These are phyloP conservation scores for Phytophthora pisi DNA, from an alignment of 352 stramenopile genomes.

Conservation along the genomic window DNA sequence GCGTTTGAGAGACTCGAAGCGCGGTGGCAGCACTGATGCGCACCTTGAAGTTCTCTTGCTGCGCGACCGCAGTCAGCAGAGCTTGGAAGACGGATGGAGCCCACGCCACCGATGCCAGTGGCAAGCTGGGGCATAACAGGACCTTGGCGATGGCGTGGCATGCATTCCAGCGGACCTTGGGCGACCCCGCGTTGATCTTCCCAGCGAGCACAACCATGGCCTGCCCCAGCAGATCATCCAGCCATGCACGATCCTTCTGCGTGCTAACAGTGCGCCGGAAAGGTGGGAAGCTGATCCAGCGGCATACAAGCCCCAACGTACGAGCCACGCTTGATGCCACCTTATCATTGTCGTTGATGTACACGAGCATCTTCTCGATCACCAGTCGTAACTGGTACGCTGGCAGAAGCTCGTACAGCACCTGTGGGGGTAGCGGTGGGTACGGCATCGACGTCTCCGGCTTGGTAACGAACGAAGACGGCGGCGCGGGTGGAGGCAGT, in stretches of 20 bases:
- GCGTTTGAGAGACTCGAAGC: conserved; percentile 69
- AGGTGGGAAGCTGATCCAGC: conserved; percentile 78
- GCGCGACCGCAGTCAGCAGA: conserved; percentile 71
- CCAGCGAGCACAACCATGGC: conserved; percentile 71
- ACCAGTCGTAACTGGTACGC: conserved; percentile 66
- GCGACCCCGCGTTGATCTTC: conserved; percentile 82
- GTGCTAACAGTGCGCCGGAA: conserved; percentile 51
- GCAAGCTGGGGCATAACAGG: conserved; percentile 76
- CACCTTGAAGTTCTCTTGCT: conserved; percentile 92
- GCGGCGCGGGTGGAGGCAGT: conserved; percentile 13
- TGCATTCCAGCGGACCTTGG: conserved; percentile 89
- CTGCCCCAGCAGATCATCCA: conserved; percentile 69
- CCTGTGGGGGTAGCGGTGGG: conserved; percentile 18
- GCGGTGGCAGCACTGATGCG: conserved; percentile 85
- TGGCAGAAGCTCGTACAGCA: conserved; percentile 75
- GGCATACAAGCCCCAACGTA: conserved; percentile 79
- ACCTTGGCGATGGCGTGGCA: conserved; percentile 90
- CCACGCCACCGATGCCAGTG: conserved; percentile 78
- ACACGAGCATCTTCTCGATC: conserved; percentile 86
- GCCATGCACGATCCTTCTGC: conserved; percentile 28
- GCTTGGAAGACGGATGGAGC: conserved; percentile 79
- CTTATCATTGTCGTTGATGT: conserved; percentile 90
- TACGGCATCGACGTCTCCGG: conserved; percentile 18
- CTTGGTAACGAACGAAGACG: conserved; percentile 20
- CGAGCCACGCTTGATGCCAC: conserved; percentile 84